Conservation (phyloP, 495 filamentous ascomycete genomes). For the Pseudoneurospora amorphoporcata region DNA sequence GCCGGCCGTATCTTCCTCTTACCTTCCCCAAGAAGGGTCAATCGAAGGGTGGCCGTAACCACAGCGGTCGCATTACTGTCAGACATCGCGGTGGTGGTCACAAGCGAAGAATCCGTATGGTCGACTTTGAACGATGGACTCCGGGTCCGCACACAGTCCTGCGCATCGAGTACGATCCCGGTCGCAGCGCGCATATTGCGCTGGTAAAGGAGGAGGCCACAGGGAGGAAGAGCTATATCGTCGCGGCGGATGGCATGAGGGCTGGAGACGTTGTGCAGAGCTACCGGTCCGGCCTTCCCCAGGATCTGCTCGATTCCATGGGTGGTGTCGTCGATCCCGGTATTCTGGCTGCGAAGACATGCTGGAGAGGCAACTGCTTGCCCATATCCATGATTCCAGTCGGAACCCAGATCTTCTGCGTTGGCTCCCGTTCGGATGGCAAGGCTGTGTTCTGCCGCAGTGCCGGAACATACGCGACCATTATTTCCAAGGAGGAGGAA, state of each 20-base stretch:
- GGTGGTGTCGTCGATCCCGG: constrained; percentile 85
- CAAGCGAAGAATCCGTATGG: constrained; percentile 79
- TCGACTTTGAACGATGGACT: constrained; percentile 70
- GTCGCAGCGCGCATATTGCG: constrained; percentile 87
- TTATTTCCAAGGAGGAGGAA: constrained; percentile 74
- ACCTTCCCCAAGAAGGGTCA: constrained; percentile 88
- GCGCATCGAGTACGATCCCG: constrained; percentile 91
- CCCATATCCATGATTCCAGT: constrained; percentile 91
- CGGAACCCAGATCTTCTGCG: constrained; percentile 80
- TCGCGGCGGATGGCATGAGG: constrained; percentile 86
- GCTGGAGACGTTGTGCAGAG: constrained; percentile 86
- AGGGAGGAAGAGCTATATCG: constrained; percentile 69
- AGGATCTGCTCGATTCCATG: constrained; percentile 76
- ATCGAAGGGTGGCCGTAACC: constrained; percentile 84
- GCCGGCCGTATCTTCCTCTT: constrained; percentile 67
- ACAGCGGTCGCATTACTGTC: constrained; percentile 72
- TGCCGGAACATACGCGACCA: constrained; percentile 80
- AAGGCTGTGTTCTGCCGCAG: constrained; percentile 86
- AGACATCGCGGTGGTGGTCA: constrained; percentile 84
- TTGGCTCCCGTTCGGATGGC: constrained; percentile 62
- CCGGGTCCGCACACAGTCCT: constrained; percentile 80
- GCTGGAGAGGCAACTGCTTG: constrained; percentile 89
- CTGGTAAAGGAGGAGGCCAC: constrained; percentile 63
- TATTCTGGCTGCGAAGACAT: constrained; percentile 87
- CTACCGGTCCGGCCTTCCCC: constrained; percentile 78